phyloP scores from a whole-genome alignment of 306 rosid species.

The Ammopiptanthus mongolicus region DNA sequence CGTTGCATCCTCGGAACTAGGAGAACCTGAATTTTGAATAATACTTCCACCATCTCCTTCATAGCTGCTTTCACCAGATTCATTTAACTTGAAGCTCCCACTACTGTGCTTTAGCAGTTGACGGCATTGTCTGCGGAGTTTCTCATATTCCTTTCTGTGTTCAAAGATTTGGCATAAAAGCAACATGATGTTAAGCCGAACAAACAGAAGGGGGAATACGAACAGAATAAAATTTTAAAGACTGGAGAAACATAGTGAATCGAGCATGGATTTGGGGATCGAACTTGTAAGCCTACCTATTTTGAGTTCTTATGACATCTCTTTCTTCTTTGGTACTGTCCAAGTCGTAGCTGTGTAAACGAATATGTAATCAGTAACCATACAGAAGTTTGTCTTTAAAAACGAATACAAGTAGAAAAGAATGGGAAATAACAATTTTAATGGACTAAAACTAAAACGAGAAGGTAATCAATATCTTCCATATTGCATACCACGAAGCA shows the following conservation, averaged over 20 bases:
- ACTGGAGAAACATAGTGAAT: neutral
- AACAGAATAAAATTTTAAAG: neutral
- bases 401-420: neutral
- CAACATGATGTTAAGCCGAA: conserved; percentile 17
- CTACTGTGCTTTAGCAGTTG: conserved; percentile 49
- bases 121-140: conserved; percentile 75
- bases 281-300: conserved; percentile 51
- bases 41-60: conserved; percentile 50
- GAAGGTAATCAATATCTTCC: neutral
- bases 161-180: conserved; percentile 17
- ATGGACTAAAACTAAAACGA: neutral
- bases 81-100: conserved; percentile 57
- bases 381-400: neutral
- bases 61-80: conserved; percentile 42
- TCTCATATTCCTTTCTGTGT: conserved; percentile 84
- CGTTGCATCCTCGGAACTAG: conserved; percentile 89
- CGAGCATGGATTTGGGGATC: conserved; percentile 4
- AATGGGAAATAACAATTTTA: neutral
- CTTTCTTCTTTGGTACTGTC: conserved; percentile 82
- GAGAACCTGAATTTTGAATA: conserved; percentile 65
- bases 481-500: neutral
- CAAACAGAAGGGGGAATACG: neutral
- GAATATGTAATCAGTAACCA: conserved; percentile 31
- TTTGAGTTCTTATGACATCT: conserved; percentile 51
- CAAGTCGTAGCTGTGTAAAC: conserved; percentile 69